Percentiles rank a stretch among this genome's conserved stretches.
phyloP scores from a whole-genome alignment of 2,329 filamentous ascomycete species.

The Sporothrix brasiliensis region DNA sequence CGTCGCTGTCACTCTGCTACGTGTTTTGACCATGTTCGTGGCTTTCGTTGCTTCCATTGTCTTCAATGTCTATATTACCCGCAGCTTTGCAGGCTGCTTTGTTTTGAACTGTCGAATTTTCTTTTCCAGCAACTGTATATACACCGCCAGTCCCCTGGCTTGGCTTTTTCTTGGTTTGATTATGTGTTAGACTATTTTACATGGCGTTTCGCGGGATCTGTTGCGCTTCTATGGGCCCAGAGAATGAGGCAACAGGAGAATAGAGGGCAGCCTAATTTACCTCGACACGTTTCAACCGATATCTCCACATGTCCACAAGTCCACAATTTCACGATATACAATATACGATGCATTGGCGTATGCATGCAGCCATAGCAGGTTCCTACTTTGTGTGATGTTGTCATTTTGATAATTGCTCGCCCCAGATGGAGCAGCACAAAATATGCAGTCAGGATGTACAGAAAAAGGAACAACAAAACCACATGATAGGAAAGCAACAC shows the following conservation, averaged over 20 bases:
- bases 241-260: background rate
- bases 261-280: constrained; percentile 19
- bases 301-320: background rate
- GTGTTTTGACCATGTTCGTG: background rate
- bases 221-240: background rate
- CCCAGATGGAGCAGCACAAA: background rate
- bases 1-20: background rate
- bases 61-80: constrained; percentile 2
- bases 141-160: constrained; percentile 7
- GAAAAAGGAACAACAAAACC: background rate
- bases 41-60: background rate
- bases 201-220: background rate
- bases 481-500: background rate
- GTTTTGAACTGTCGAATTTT: background rate
- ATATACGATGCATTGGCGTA: background rate
- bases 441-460: background rate
- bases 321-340: background rate
- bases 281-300: constrained; percentile 12
- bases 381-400: background rate
- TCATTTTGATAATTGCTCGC: background rate
- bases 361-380: constrained; percentile 1
- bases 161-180: background rate
- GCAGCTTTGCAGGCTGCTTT: constrained; percentile 20
- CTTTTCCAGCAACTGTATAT: constrained; percentile 5
- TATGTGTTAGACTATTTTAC: background rate